These are phyloP conservation scores for Pseudopithomyces chartarum DNA, from an alignment of 2,329 filamentous ascomycete genomes.

Conservation along the genomic window DNA sequence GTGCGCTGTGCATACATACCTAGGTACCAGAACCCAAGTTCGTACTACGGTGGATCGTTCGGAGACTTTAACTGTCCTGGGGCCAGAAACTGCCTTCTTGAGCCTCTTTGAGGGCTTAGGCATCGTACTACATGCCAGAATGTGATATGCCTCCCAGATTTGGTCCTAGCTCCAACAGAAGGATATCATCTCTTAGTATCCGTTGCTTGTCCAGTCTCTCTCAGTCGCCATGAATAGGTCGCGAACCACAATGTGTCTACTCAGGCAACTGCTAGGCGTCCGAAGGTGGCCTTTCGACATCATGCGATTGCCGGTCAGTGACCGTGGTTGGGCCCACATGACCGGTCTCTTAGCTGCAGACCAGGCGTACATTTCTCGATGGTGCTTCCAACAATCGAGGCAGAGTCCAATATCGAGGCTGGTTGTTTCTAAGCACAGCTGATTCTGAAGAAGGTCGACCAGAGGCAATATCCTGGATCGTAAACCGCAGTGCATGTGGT, in stretches of 20 bases:
- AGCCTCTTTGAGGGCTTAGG: neutral
- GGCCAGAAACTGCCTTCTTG: neutral
- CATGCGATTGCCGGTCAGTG: conserved; percentile 23
- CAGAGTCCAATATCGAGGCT: conserved; percentile 51
- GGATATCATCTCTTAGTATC: conserved; percentile 12
- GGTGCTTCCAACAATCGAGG: conserved; percentile 50
- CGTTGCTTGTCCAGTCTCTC: conserved; percentile 42
- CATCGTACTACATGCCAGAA: neutral
- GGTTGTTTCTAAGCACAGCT: conserved; percentile 39
- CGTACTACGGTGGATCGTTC: no score
- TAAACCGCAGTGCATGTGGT: conserved; percentile 76
- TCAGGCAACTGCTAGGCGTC: conserved; percentile 36
- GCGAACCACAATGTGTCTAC: conserved; percentile 36
- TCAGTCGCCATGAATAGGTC: conserved; percentile 48
- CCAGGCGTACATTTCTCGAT: conserved; percentile 51
- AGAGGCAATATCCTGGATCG: conserved; percentile 68
- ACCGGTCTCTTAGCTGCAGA: conserved; percentile 51
- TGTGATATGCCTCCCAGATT: neutral
- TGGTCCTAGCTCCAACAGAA: neutral
- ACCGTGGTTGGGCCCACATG: conserved; percentile 44
- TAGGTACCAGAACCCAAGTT: neutral
- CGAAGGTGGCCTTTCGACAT: conserved; percentile 27
- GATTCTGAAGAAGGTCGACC: conserved; percentile 64
- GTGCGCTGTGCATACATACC: neutral
- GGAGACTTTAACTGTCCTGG: no score